A percentile compares a stretch with the other conserved stretches of the same genome.
These are phyloP conservation scores for Ogataea kodamae DNA, from an alignment of 805 yeast species.

Conservation along the genomic window DNA sequence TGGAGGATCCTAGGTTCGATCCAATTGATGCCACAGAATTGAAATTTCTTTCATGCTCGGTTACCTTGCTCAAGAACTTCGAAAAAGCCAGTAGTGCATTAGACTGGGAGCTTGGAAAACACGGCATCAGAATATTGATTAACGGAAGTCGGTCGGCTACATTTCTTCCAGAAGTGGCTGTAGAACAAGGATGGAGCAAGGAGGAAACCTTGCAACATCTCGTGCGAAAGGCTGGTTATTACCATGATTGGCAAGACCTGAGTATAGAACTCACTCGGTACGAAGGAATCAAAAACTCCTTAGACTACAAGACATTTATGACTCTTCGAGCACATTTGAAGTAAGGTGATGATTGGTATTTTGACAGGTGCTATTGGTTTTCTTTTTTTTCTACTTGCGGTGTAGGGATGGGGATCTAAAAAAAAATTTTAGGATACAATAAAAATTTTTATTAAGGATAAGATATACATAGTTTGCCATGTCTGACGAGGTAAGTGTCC, in stretches of 20 bases:
- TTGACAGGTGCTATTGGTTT: conserved; percentile 6
- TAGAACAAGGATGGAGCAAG: conserved; percentile 80
- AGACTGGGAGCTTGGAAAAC: conserved; percentile 80
- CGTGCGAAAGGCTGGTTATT: conserved; percentile 66
- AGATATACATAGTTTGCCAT: conserved; percentile 10
- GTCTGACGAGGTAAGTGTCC: conserved; percentile 30
- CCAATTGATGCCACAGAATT: conserved; percentile 62
- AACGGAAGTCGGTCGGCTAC: conserved; percentile 58
- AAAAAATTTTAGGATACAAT: conserved; percentile 6
- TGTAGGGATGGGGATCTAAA: conserved; percentile 8
- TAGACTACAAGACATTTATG: conserved; percentile 41
- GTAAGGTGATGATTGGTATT: conserved; percentile 2
- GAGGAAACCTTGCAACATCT: conserved; percentile 67
- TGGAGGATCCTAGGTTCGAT: conserved; percentile 73
- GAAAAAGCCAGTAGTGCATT: conserved; percentile 46
- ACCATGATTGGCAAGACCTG: conserved; percentile 29
- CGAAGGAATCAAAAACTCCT: conserved; percentile 47
- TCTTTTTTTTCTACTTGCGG: conserved; percentile 2
- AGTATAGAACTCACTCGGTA: conserved; percentile 50
- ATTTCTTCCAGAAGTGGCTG: conserved; percentile 86
- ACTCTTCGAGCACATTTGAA: conserved; percentile 16
- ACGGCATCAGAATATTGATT: conserved; percentile 71
- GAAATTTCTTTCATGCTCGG: conserved; percentile 47
- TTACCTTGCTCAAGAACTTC: conserved; percentile 63
- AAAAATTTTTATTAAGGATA: conserved; percentile 8